phyloP scores from a whole-genome alignment of 164 flowering plant species.

The Umbilicus rupestris region DNA sequence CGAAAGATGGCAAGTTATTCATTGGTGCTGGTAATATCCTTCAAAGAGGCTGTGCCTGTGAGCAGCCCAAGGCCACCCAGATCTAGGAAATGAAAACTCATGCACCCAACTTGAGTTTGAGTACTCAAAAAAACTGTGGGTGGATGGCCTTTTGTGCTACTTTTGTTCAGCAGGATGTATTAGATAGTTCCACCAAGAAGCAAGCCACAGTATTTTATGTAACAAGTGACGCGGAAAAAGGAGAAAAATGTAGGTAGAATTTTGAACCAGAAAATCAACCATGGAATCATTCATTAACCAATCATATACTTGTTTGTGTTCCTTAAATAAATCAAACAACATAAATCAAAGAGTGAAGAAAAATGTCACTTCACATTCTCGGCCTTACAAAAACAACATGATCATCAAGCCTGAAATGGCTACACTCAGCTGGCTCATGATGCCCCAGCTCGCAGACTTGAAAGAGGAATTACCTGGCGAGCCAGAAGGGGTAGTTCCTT shows the following conservation, averaged over 20 bases:
- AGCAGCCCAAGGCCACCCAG: too few relatives aligned
- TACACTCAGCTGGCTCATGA: background rate
- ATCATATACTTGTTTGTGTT: background rate
- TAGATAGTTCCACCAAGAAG: too few relatives aligned
- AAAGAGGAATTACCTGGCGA: background rate
- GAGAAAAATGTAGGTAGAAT: background rate
- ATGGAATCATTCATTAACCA: background rate
- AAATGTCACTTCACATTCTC: background rate
- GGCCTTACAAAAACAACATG: conserved; percentile 16
- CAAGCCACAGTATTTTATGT: too few relatives aligned
- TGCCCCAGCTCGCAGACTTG: conserved; percentile 3
- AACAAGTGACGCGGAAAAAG: too few relatives aligned
- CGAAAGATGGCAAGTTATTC: too few relatives aligned
- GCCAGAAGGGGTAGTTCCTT: background rate
- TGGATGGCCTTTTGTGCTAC: too few relatives aligned
- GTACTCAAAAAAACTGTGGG: too few relatives aligned
- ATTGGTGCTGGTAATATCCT: too few relatives aligned
- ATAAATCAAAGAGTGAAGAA: background rate
- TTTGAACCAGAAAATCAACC: background rate
- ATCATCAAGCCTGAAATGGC: conserved; percentile 1
- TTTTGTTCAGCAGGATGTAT: too few relatives aligned
- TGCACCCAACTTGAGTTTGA: too few relatives aligned
- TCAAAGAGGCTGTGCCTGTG: too few relatives aligned
- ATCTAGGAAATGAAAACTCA: too few relatives aligned
- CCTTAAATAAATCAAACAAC: background rate